phyloP scores from a whole-genome alignment of 192 early-diverging fungal species.

The Coemansia sp. region DNA sequence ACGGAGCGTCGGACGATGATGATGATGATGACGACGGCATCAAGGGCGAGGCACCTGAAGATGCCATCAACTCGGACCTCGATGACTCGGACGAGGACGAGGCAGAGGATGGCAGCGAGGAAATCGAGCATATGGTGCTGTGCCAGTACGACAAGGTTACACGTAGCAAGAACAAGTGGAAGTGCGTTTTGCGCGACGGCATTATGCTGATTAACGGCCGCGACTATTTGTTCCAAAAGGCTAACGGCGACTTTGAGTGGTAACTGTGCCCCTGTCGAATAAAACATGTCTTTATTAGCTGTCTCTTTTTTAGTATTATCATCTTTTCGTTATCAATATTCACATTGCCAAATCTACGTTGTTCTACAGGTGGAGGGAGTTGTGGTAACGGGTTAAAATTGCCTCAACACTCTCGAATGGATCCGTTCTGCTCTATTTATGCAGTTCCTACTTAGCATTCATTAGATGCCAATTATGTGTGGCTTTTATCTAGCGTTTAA shows the following conservation, averaged over 20 bases:
- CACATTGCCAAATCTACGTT: no score
- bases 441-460: background rate
- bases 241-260: conserved; percentile 97
- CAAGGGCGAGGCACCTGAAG: conserved; percentile 47
- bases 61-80: conserved; percentile 71
- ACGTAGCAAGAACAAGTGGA: conserved; percentile 98
- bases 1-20: conserved; percentile 45
- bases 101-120: conserved; percentile 58
- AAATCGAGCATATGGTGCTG: conserved; percentile 70
- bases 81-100: conserved; percentile 77
- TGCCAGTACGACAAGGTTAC: conserved; percentile 84
- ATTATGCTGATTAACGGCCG: conserved; percentile 93
- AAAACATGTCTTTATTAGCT: background rate
- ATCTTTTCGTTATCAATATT: no score
- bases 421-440: no score
- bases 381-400: no score
- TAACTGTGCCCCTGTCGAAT: conserved; percentile 41
- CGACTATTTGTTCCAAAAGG: conserved; percentile 93
- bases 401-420: no score
- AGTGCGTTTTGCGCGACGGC: conserved; percentile 94
- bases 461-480: no score
- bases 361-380: no score
- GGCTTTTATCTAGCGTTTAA: no score
- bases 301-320: background rate
- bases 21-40: conserved; percentile 33